phyloP scores from a whole-genome alignment of 2,329 filamentous ascomycete genomes.

The Pseudogymnoascus sp. region DNA sequence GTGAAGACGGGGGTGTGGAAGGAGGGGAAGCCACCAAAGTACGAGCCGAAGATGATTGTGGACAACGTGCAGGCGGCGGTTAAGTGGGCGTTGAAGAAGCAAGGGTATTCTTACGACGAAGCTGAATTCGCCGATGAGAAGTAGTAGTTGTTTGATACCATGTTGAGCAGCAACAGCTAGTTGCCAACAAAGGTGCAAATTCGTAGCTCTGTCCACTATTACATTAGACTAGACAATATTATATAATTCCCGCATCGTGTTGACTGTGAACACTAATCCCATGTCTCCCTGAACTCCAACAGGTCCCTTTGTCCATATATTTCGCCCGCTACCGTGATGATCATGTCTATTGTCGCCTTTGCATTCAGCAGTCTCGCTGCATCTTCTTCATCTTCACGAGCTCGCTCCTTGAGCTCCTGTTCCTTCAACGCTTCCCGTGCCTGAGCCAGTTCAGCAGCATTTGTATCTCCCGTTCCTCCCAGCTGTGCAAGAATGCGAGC shows the following conservation, averaged over 20 bases:
- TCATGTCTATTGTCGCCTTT: constrained; percentile 78
- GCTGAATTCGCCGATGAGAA: constrained; percentile 1
- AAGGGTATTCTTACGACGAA: constrained; percentile 28
- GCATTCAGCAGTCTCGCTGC: constrained; percentile 32
- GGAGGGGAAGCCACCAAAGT: constrained; percentile 45
- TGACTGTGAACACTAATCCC: constrained; percentile 25
- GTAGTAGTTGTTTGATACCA: not conserved
- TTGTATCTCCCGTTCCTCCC: not conserved
- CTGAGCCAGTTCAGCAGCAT: not conserved
- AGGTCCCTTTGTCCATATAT: constrained; percentile 85
- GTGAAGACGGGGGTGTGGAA: constrained; percentile 74
- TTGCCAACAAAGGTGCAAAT: not conserved
- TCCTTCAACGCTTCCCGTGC: constrained; percentile 21
- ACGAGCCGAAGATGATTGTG: constrained; percentile 56
- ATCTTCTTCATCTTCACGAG: not conserved
- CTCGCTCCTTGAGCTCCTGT: constrained; percentile 18
- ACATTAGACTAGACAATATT: constrained; percentile 8
- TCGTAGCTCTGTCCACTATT: not conserved
- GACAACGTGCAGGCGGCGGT: constrained; percentile 72
- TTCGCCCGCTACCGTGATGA: constrained; percentile 79
- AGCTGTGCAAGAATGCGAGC: not conserved
- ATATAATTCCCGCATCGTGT: not conserved
- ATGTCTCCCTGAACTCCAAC: constrained; percentile 60
- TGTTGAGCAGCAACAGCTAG: not conserved
- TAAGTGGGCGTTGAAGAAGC: constrained; percentile 60